Evolutionary conservation across 1,284 basidiomycete species (phyloP), one percentile per base, ranked within the genome.

Genomic region (Kwoniella shivajii): DNA sequence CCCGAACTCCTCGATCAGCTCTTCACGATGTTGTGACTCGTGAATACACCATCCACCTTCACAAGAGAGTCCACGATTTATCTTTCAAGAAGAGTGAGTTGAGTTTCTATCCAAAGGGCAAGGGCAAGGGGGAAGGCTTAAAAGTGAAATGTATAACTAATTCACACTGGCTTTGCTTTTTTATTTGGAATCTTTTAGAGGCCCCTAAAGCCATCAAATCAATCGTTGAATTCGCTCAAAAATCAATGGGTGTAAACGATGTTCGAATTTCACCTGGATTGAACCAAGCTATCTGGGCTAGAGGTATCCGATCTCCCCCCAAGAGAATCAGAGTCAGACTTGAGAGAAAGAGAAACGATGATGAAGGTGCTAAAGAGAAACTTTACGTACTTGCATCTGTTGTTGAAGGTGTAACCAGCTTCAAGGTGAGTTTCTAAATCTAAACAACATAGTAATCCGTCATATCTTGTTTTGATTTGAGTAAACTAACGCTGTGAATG

Each of bases 331-430:
- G 93, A 61, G 86, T 97, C 59, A 88, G 90, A 78, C 87, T 96
- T 68, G 92, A 94, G 84, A 87, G 93, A 90, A 82, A 82, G 92
- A 86, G 91, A 74, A 93, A 93, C 78, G 92, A 96, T 79, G 92
- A 94, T 72, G 92, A 96, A 83, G 89, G 88, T 71, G 92, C 92
- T 62, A 95, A 94, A 83, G 93, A 97, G 84, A 96, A 95, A 83
- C 87, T 97, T 57, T 96, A 84, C 85, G 94, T 92, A 50, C 90
- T 92, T 76, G 93, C 89, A 63, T 85, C 85, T 61, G 84, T 89
- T 74, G 87, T 96, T 63, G 82, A 85, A 48, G 89, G 90, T 52
- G 79, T 83, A 44, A 83, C 88, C 60, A 75, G 69, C 52, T 93
- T 92, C 88, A 93, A 94, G 88, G 90, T 86, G 57, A 57, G 85